These are phyloP conservation scores for Thinopyrum obtusiflorum DNA, from an alignment of 202 grass and related monocot genomes.

Conservation along the genomic window DNA sequence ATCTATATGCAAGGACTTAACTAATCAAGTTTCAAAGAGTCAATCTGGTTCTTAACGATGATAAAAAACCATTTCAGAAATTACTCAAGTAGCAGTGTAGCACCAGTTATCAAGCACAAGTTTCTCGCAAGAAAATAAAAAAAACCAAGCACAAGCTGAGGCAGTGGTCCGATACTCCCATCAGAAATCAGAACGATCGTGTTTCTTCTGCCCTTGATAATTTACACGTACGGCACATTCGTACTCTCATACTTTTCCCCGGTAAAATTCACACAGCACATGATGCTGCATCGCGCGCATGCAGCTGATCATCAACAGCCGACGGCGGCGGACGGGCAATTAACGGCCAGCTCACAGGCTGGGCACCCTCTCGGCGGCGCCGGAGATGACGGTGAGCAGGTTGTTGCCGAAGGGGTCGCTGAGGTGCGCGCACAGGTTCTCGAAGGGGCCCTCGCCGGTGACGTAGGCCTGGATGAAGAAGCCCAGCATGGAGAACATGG, in stretches of 20 bases:
- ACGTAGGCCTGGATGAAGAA: slow-evolving; percentile 99
- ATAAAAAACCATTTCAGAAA: neutral
- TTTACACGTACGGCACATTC: slow-evolving; percentile 47
- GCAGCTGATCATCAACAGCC: slow-evolving; percentile 11
- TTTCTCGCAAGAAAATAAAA: too few species aligned
- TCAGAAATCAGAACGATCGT: slow-evolving; percentile 35
- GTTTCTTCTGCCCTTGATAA: slow-evolving; percentile 30
- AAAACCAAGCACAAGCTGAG: neutral
- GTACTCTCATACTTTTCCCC: slow-evolving; percentile 10
- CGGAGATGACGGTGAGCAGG: slow-evolving; percentile 95
- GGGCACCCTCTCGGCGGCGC: slow-evolving; percentile 76
- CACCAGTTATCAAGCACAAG: neutral
- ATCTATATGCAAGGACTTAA: neutral
- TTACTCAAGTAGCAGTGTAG: slow-evolving; percentile 5
- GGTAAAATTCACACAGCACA: slow-evolving; percentile 35
- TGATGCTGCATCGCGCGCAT: slow-evolving; percentile 6
- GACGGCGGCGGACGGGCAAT: neutral
- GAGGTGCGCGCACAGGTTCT: slow-evolving; percentile 89
- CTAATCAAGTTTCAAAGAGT: neutral
- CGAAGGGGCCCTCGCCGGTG: slow-evolving; percentile 92
- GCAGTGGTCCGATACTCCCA: neutral
- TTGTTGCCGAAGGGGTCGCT: slow-evolving; percentile 99
- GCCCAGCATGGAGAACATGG: slow-evolving; percentile 94
- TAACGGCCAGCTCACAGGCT: slow-evolving; percentile 56
- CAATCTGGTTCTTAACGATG: neutral